phyloP scores from a whole-genome alignment of 768 basidiomycete species.

The Tulasnella sp. region DNA sequence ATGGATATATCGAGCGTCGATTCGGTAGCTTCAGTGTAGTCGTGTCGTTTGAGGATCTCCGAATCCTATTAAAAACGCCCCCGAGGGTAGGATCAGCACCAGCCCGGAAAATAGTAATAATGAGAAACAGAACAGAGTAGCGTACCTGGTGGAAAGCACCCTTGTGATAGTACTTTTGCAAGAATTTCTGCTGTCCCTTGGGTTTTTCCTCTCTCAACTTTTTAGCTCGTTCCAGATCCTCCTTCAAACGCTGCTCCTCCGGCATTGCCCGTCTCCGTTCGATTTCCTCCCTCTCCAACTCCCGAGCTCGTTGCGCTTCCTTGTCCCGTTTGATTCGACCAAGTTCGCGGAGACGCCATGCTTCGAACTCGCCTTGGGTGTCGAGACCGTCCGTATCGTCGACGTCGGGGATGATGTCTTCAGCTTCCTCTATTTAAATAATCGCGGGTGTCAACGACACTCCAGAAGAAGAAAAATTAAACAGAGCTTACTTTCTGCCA shows the following conservation, averaged over 20 bases:
- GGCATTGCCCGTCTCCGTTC: conserved; percentile 87
- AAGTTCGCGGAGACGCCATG: conserved; percentile 90
- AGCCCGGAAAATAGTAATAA: neutral
- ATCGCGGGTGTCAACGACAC: neutral
- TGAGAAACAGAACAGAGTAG: neutral
- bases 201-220: conserved; percentile 80
- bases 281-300: conserved; percentile 83
- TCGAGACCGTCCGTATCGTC: conserved; percentile 95
- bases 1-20: conserved; percentile 81
- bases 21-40: conserved; percentile 84
- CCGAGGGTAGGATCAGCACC: neutral
- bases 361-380: conserved; percentile 84
- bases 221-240: conserved; percentile 82
- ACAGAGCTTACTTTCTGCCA: conserved; percentile 71
- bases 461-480: neutral
- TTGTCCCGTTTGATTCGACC: conserved; percentile 91
- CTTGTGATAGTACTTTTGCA: conserved; percentile 99
- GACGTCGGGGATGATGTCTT: conserved; percentile 72
- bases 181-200: conserved; percentile 82
- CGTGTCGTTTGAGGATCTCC: conserved; percentile 72
- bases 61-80: conserved; percentile 52
- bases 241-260: conserved; percentile 84
- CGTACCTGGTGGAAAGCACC: conserved; percentile 95
- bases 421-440: conserved; percentile 69
- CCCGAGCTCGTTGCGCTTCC: conserved; percentile 71